These are phyloP conservation scores for Grigorovia yakushimaensis DNA, from an alignment of 805 yeast genomes.

Conservation along the genomic window DNA sequence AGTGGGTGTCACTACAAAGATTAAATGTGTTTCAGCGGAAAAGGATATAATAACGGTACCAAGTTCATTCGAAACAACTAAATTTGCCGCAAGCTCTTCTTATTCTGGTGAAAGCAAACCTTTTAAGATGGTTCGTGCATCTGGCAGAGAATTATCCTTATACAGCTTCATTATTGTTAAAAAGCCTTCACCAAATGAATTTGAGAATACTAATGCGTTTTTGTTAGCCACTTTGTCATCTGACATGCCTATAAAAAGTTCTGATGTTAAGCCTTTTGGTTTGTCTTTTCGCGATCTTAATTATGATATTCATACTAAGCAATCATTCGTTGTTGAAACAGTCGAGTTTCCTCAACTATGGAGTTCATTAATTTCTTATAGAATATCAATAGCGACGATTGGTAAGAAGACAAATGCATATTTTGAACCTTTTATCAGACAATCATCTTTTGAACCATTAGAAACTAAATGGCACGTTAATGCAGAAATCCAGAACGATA, in stretches of 20 bases:
- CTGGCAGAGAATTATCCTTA: constrained; percentile 30
- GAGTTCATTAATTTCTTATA: constrained; percentile 23
- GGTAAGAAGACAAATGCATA: neutral
- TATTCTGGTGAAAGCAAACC: constrained; percentile 41
- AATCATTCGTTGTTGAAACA: constrained; percentile 5
- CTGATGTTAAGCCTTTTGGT: constrained; percentile 8
- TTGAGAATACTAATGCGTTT: constrained; percentile 12
- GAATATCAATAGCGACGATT: constrained; percentile 6
- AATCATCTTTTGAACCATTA: constrained; percentile 49
- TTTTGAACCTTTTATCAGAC: constrained; percentile 60
- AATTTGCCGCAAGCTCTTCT: constrained; percentile 43
- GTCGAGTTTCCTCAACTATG: constrained; percentile 21
- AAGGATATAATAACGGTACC: constrained; percentile 39
- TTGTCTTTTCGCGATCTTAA: constrained; percentile 9
- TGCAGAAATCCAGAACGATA: constrained; percentile 32
- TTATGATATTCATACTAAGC: neutral
- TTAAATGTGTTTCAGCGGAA: constrained; percentile 38
- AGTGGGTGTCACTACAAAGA: neutral
- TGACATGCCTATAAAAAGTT: neutral
- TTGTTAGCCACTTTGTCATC: constrained; percentile 14
- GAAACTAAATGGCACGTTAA: constrained; percentile 77
- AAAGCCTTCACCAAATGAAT: constrained; percentile 16
- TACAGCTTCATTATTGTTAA: constrained; percentile 46
- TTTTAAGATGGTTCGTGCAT: constrained; percentile 39
- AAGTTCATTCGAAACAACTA: constrained; percentile 33